Base-by-base conservation (phyloP, 106 monocot genomes). In the Dendrobium nobile region DNA sequence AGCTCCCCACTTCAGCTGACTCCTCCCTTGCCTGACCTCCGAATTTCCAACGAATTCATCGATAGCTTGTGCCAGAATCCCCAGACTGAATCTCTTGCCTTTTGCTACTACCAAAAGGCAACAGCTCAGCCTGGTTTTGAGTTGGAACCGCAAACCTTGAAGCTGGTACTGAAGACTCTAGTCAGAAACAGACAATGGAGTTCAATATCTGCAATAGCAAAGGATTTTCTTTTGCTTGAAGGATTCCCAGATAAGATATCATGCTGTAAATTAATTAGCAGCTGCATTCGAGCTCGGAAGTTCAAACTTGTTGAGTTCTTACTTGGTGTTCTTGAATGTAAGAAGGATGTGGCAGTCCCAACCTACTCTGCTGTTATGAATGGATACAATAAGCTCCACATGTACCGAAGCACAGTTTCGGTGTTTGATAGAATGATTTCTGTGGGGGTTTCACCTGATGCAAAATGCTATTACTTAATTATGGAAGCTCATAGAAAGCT, bases 301-400 rank as follows among this genome's bases (percentile, higher is more conserved):
- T 90, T 93, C 83, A 92, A 85, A 59, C 81, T 88, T 33, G 86
- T 86, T 11, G 88, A 92, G 6, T 75, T 86, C 19, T 68, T 96
- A 80, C 86, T 93, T 9, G 47, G 79, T 9, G 61, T 86, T 51
- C 61, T 93, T 41, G 80, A 82, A 79, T 40, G 27, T 16, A 84
- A 84, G 48, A 67, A 54, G 47, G 85, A 73, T 10, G 41, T 42
- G 27, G 85, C 85, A 1, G 77, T 75, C 37, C 55, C 81, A 6
- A 84, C 88, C 51, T 92, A 85, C 72, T 72, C 80, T 22, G 54
- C 93, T 9, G 93, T 90, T 13, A 84, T 93, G 88, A 47, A 68
- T 20, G 88, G 91, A 72, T 96, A 88, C 84, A 96, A 96, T 80
- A 90, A 89, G 87, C 92, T 96, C 33, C 96, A 90, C 82, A 96